A percentile compares a stretch with the other conserved stretches of the same genome.
Evolutionary conservation across 768 basidiomycete genomes (phyloP).

Genomic region (Panaeolus papilionaceus): DNA sequence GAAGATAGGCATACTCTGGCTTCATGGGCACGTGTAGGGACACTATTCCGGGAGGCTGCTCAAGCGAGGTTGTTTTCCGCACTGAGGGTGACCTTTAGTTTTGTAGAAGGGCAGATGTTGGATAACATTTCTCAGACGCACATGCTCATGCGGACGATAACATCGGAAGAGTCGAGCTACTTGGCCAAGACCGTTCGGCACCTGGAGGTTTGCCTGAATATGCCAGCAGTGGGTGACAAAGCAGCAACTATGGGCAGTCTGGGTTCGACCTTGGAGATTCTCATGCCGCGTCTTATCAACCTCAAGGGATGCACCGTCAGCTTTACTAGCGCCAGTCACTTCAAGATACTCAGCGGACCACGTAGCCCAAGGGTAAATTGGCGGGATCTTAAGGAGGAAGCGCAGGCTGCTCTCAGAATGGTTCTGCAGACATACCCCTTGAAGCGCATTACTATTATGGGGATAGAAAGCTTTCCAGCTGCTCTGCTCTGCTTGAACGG

Average conservation of each 20-base stretch:
- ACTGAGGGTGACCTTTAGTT: neutral
- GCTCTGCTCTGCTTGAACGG: neutral
- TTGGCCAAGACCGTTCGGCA: neutral
- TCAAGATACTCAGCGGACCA: neutral
- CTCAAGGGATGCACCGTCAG: neutral
- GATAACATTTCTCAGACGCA: neutral
- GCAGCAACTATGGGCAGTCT: neutral
- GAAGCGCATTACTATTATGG: neutral
- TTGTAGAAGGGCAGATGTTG: neutral
- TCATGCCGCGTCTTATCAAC: neutral
- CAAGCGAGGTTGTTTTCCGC: neutral
- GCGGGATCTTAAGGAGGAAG: neutral
- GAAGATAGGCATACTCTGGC: neutral
- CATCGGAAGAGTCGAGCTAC: neutral
- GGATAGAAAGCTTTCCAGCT: neutral
- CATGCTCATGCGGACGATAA: neutral
- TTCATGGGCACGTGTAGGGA: neutral
- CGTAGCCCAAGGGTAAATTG: neutral
- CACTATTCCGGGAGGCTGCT: neutral
- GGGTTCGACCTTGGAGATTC: neutral
- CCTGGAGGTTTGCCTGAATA: neutral
- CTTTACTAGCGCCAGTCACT: neutral
- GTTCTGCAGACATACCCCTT: neutral
- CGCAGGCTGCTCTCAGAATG: neutral
- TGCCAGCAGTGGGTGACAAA: neutral